Base-by-base conservation (phyloP, 306 rosid genomes). In the Cajanus cajan region DNA sequence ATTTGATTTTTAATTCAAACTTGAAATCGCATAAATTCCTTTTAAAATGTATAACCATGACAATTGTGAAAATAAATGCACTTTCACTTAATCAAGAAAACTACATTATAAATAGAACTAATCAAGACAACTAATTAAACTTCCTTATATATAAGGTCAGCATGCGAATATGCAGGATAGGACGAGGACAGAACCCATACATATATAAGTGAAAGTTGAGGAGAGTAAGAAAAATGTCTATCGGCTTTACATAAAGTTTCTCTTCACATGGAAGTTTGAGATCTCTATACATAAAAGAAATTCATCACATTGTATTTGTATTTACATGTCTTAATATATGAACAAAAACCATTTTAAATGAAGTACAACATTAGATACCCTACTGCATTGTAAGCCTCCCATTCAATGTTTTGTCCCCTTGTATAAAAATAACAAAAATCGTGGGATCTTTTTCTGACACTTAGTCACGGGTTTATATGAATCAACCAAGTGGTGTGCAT, bases 391-490 rank as follows among this genome's bases (percentile, higher is more conserved):
- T 68, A 67, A 52, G 43, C 25, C 6, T 6, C 24, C 13, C 71
- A 43, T 19, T 43, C 47, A 43, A 55, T 31, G 36, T 62, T 68
- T 78, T 68, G 82, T 78, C 70, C 25, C 48, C 28, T 58, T 78
- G 50, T 58, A 18, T 45, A 3, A 57, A 57, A 13, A 68, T 40
- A 28, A 68, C 39, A 78, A 68, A 68, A 54, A 25, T 69, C 40
- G 19, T 31, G 62, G 18, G 5, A 16, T 57, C 50, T 12, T 57
- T 58, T 43, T 69, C 82, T 55, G 68, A 41, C 77, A 57, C 68
- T 41, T 7, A 55, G 36, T 78, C 82, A 78, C 82, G 76, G 77
- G 82, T 25, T 31, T 6, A 37, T 21, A 43, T 48, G 21, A 45
- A 64, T 66, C 21, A 63, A 76, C 12, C 45, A 31, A 45, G 31